phyloP scores from a whole-genome alignment of 148 eudicot genomes.

The Mesembryanthemum crystallinum region DNA sequence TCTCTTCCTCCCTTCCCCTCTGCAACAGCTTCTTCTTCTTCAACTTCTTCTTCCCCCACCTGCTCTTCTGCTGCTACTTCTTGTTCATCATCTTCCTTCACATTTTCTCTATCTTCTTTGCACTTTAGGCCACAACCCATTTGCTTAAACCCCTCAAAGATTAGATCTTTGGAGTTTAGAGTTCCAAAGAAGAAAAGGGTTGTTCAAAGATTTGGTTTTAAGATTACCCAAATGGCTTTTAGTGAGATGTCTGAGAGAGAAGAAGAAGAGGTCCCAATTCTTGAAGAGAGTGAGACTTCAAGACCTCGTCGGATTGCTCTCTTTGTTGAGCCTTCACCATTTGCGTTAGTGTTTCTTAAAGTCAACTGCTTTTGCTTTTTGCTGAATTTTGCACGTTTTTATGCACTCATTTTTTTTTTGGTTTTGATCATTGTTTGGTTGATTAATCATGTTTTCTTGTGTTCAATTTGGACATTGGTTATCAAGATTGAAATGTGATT shows the following conservation, averaged over 20 bases:
- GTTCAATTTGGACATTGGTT: not conserved
- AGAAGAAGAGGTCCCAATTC: slow-evolving; percentile 49
- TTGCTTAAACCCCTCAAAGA: slow-evolving; percentile 23
- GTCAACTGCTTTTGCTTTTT: not conserved
- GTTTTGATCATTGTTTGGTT: not conserved
- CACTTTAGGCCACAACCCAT: slow-evolving; percentile 22
- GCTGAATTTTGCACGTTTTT: not conserved
- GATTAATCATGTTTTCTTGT: not conserved
- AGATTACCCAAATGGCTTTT: slow-evolving; percentile 39
- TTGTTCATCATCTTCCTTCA: slow-evolving; percentile 19
- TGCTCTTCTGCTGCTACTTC: no score
- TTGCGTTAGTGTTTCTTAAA: slow-evolving; percentile 60
- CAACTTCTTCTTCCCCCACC: slow-evolving; percentile 23
- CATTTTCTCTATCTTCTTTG: slow-evolving; percentile 5
- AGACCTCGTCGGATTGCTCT: slow-evolving; percentile 89
- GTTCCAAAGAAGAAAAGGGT: slow-evolving; percentile 22
- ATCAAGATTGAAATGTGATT: no score
- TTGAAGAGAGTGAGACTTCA: slow-evolving; percentile 56
- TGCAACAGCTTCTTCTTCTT: slow-evolving; percentile 7
- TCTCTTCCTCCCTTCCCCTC: slow-evolving; percentile 14
- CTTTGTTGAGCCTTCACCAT: slow-evolving; percentile 98
- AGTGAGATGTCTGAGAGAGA: slow-evolving; percentile 38
- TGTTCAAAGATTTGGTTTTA: slow-evolving; percentile 23
- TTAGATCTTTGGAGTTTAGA: slow-evolving; percentile 28
- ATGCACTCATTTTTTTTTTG: not conserved